Base-by-base conservation (phyloP, 441 rosid genomes). In the Populus tomentosa region DNA sequence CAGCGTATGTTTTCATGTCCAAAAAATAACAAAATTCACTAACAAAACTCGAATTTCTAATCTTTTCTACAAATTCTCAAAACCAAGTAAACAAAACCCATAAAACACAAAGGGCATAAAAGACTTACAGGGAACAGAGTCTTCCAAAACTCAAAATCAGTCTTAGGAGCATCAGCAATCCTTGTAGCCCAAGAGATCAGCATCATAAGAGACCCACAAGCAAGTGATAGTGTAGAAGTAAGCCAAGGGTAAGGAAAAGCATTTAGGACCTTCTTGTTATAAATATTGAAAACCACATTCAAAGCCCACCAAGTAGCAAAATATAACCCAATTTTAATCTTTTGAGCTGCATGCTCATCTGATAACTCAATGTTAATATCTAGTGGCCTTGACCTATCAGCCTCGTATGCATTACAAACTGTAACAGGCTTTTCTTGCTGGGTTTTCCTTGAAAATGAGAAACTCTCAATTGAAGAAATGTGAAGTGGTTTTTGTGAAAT, bases 291-390 rank as follows among this genome's bases (percentile, higher is more conserved):
- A 53, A 95, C 95, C 67, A 93, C 99, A 76, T 95, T 95, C 85
- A 95, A 81, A 35, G 96, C 93, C 98, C 99, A 95, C 99, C 99
- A 95, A 7, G 92, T 88, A 4, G 98, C 99, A 75, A 95, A 95
- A 80, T 91, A 91, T 69, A 90, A 69, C 76, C 98, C 96, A 72
- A 95, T 95, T 86, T 92, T 95, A 74, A 91, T 26, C 78, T 73
- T 90, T 75, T 82, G 88, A 0, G 89, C 81, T 0, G 89, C 87
- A 72, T 86, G 70, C 74, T 88, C 85, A 16, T 81, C 84, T 0
- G 89, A 88, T 13, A 89, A 76, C 35, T 89, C 90, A 73, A 89
- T 88, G 84, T 81, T 85, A 0, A 92, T 85, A 80, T 88, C 91
- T 42, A 92, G 64, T 0, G 91, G 90, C 79, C 85, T 80, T 7